phyloP scores from a whole-genome alignment of 2,329 filamentous ascomycete genomes.

The Ceratocystis colombiana region DNA sequence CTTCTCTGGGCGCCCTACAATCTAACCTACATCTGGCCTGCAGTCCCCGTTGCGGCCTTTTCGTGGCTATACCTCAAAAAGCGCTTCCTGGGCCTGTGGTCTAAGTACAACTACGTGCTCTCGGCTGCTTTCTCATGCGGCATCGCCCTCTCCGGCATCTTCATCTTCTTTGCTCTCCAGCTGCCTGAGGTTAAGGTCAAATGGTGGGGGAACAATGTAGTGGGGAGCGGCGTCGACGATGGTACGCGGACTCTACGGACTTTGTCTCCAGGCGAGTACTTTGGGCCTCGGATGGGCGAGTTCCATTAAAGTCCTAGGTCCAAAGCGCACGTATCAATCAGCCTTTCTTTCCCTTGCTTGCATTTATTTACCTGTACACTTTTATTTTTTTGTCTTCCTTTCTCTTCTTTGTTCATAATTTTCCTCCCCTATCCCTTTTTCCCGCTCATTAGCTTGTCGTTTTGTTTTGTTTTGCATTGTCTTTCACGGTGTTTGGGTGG shows the following conservation, averaged over 20 bases:
- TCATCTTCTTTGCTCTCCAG: conserved; percentile 46
- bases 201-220: conserved; percentile 43
- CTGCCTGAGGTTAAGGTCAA: conserved; percentile 36
- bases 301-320: conserved; percentile 21
- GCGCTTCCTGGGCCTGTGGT: conserved; percentile 34
- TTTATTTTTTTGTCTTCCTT: conserved; percentile 2
- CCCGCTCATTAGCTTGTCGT: conserved; percentile 4
- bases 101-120: conserved; percentile 45
- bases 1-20: conserved; percentile 36
- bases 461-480: conserved; percentile 9
- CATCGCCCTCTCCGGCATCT: conserved; percentile 42
- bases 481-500: conserved; percentile 2
- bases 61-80: conserved; percentile 38
- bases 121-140: conserved; percentile 43
- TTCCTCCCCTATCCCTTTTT: neutral
- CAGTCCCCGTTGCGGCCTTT: conserved; percentile 36
- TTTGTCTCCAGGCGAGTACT: conserved; percentile 32
- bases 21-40: conserved; percentile 38
- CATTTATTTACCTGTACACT: too few relatives aligned
- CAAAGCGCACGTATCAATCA: too few relatives aligned
- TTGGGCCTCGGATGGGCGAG: conserved; percentile 29
- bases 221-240: conserved; percentile 37
- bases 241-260: conserved; percentile 34
- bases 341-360: conserved; percentile 5
- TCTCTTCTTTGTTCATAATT: neutral